These are phyloP conservation scores for Oxyria digyna DNA, from an alignment of 148 eudicot genomes.

Conservation along the genomic window DNA sequence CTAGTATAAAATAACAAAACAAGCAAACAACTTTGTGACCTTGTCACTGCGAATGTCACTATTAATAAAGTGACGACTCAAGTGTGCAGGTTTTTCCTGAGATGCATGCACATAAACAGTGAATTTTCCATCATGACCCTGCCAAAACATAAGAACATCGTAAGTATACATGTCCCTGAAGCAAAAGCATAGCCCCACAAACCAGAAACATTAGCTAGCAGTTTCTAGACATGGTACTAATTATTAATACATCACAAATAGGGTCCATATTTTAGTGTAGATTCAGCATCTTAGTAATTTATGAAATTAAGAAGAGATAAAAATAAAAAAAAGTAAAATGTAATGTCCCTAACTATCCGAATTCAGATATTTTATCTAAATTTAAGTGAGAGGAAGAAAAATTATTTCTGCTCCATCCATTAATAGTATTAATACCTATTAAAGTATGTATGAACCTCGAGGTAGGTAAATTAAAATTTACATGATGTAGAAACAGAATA, in stretches of 20 bases:
- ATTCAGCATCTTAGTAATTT: too few species aligned
- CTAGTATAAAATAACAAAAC: neutral
- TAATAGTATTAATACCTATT: neutral
- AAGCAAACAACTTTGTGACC: slow-evolving; percentile 19
- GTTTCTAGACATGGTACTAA: too few species aligned
- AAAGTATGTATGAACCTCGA: neutral
- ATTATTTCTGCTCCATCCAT: neutral
- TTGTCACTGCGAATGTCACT: slow-evolving; percentile 66
- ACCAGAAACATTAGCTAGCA: too few species aligned
- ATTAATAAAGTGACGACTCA: slow-evolving; percentile 51
- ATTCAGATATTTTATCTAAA: too few species aligned
- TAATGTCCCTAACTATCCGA: too few species aligned
- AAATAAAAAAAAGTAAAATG: too few species aligned
- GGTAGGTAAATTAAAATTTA: neutral
- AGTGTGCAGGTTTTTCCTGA: slow-evolving; percentile 41
- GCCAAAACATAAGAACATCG: slow-evolving; percentile 16
- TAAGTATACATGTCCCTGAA: neutral
- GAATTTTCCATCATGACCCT: slow-evolving; percentile 90
- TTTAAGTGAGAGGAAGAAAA: neutral
- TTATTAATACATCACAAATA: neutral
- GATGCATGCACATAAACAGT: slow-evolving; percentile 81
- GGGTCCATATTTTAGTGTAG: too few species aligned
- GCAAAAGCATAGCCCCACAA: neutral
- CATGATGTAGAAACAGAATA: neutral
- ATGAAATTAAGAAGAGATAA: too few species aligned